phyloP scores from a whole-genome alignment of 768 basidiomycete genomes.

The Jaapia argillacea region DNA sequence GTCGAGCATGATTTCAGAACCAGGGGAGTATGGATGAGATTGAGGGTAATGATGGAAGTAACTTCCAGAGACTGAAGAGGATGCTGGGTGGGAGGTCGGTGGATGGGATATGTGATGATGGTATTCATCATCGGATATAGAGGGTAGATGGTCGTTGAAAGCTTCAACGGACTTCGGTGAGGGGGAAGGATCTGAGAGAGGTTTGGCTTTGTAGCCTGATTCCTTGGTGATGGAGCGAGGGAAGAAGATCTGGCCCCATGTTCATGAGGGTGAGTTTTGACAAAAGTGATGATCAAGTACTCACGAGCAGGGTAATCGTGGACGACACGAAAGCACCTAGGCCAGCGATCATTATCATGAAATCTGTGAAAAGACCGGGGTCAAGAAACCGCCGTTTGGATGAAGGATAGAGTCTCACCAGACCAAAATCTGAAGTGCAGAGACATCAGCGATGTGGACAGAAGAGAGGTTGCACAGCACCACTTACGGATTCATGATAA shows the following conservation, averaged over 20 bases:
- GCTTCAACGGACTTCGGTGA: no score
- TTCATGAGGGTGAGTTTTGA: neutral
- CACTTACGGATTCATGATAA: conserved; percentile 50
- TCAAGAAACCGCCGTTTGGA: neutral
- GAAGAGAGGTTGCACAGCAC: no score
- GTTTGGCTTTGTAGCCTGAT: conserved; percentile 45
- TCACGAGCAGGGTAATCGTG: conserved; percentile 67
- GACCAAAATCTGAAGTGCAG: neutral
- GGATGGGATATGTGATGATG: no score
- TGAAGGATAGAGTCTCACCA: neutral
- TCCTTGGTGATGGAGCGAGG: conserved; percentile 63
- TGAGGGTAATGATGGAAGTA: neutral
- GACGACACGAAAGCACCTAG: conserved; percentile 76
- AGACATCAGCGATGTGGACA: no score
- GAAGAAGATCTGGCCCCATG: conserved; percentile 60
- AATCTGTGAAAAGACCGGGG: conserved; percentile 31
- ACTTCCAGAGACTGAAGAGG: neutral
- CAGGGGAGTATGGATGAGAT: neutral
- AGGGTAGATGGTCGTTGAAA: no score
- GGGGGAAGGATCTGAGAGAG: no score
- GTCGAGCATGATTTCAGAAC: conserved; percentile 4
- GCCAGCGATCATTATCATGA: conserved; percentile 59
- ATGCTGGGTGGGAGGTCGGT: no score
- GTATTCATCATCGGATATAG: no score
- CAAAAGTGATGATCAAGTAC: conserved; percentile 14